These are phyloP conservation scores for Kentomonas sorsogonicus DNA, from an alignment of 208 protist genomes.

Conservation along the genomic window DNA sequence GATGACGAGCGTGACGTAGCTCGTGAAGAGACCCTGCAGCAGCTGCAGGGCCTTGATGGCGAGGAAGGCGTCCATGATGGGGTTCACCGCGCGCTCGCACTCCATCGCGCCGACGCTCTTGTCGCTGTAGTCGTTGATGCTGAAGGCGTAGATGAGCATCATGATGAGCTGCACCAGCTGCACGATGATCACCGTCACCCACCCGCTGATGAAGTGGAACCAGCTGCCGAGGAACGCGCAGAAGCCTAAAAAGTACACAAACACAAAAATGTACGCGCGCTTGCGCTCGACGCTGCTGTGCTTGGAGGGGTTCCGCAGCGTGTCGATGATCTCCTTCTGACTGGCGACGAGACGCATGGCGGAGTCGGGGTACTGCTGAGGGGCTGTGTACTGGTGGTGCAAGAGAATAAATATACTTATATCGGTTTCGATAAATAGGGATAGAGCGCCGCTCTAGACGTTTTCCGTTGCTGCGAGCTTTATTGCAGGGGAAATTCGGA, in stretches of 20 bases:
- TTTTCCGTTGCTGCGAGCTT: too few species aligned
- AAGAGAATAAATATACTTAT: slow-evolving; percentile 16
- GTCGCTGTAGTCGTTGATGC: slow-evolving; percentile 76
- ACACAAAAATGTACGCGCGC: slow-evolving; percentile 74
- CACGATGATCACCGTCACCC: slow-evolving; percentile 50
- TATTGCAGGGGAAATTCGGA: not conserved
- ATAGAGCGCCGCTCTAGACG: too few species aligned
- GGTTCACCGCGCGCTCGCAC: slow-evolving; percentile 75
- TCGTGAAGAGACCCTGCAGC: slow-evolving; percentile 44
- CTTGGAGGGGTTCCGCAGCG: slow-evolving; percentile 47
- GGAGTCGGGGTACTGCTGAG: too few species aligned
- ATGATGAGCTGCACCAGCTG: slow-evolving; percentile 68
- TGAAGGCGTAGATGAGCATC: slow-evolving; percentile 70
- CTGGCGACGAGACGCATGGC: slow-evolving; percentile 71
- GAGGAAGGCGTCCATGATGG: slow-evolving; percentile 68
- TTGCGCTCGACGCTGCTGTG: slow-evolving; percentile 74
- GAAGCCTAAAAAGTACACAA: slow-evolving; percentile 57
- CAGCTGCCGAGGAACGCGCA: slow-evolving; percentile 44
- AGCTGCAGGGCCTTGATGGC: slow-evolving; percentile 59
- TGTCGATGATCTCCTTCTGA: slow-evolving; percentile 69
- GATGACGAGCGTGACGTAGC: slow-evolving; percentile 32
- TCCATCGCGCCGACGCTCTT: slow-evolving; percentile 70
- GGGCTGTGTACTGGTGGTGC: too few species aligned
- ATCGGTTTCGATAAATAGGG: too few species aligned
- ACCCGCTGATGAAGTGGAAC: slow-evolving; percentile 77